phyloP scores from a whole-genome alignment of 495 filamentous ascomycete species.

The Terfezia claveryi region DNA sequence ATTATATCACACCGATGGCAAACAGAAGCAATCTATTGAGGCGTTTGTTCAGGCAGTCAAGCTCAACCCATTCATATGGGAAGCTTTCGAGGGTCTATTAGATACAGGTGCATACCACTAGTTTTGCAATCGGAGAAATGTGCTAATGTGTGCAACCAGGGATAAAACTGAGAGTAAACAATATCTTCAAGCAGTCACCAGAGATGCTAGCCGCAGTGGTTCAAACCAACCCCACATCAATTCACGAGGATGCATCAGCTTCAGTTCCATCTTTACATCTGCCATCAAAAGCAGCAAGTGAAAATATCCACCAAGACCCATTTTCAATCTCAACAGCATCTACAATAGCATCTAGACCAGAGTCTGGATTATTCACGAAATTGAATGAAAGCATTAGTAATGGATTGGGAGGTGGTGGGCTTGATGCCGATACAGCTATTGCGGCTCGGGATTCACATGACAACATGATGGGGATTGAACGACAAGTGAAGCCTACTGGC shows the following conservation, averaged over 20 bases:
- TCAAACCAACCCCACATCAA: conserved; percentile 2
- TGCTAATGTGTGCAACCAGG: conserved; percentile 27
- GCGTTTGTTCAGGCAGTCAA: conserved; percentile 76
- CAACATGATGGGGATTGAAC: neutral
- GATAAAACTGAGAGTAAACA: conserved; percentile 48
- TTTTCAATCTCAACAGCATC: neutral
- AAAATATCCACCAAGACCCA: neutral
- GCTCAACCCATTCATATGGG: conserved; percentile 92
- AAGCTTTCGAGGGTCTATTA: conserved; percentile 71
- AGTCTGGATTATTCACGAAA: conserved; percentile 13
- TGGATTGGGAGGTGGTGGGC: neutral
- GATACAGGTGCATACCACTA: conserved; percentile 31
- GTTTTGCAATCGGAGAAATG: too few relatives aligned
- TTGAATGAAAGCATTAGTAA: conserved; percentile 16
- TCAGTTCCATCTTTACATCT: neutral
- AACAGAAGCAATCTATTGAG: conserved; percentile 56
- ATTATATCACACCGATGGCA: conserved; percentile 58
- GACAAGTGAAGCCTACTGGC: neutral
- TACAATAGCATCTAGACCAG: neutral
- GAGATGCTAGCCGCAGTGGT: conserved; percentile 30
- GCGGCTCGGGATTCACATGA: neutral
- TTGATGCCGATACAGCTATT: conserved; percentile 14
- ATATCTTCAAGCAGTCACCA: conserved; percentile 61
- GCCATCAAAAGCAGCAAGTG: neutral
- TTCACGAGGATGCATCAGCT: conserved; percentile 1